phyloP scores from a whole-genome alignment of 1,139 yeast genomes.

The Nakaseomyces nivariensis region DNA sequence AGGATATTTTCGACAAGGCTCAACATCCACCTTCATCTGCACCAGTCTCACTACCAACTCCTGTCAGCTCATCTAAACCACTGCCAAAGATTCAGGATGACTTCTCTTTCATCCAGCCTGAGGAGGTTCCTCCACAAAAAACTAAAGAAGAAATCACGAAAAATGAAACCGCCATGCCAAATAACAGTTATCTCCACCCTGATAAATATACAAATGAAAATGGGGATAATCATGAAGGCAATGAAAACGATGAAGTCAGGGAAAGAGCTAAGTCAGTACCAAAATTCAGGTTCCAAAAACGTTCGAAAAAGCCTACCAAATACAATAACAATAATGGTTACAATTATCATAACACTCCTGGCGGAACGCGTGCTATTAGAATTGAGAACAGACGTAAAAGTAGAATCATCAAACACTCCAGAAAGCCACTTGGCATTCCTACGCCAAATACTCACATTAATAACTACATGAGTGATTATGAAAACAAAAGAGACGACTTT shows the following conservation, averaged over 20 bases:
- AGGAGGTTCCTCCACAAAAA: background rate
- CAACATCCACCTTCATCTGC: slow-evolving; percentile 9
- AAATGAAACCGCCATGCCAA: background rate
- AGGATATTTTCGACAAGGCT: slow-evolving; percentile 21
- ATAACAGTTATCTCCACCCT: background rate
- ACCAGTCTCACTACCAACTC: slow-evolving; percentile 8
- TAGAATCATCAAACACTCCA: slow-evolving; percentile 39
- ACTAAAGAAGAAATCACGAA: background rate
- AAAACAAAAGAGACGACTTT: slow-evolving; percentile 17
- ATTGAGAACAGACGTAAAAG: slow-evolving; percentile 25
- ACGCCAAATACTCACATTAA: slow-evolving; percentile 36
- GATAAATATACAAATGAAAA: slow-evolving; percentile 1
- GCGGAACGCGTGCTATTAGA: slow-evolving; percentile 14
- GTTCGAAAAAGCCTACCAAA: slow-evolving; percentile 7
- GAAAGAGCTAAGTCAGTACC: slow-evolving; percentile 24
- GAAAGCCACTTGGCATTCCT: slow-evolving; percentile 60
- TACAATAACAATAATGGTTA: slow-evolving; percentile 10
- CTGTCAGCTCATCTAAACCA: slow-evolving; percentile 5
- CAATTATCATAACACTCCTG: slow-evolving; percentile 10
- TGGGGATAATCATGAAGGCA: background rate
- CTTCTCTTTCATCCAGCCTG: background rate
- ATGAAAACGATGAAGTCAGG: slow-evolving; percentile 4
- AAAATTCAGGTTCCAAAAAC: slow-evolving; percentile 20
- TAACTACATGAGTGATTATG: slow-evolving; percentile 31
- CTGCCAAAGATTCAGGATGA: slow-evolving; percentile 1